Percentiles rank a stretch among this genome's conserved stretches.
phyloP scores from a whole-genome alignment of 2,329 filamentous ascomycete species.

The Hypoxylon sp. region DNA sequence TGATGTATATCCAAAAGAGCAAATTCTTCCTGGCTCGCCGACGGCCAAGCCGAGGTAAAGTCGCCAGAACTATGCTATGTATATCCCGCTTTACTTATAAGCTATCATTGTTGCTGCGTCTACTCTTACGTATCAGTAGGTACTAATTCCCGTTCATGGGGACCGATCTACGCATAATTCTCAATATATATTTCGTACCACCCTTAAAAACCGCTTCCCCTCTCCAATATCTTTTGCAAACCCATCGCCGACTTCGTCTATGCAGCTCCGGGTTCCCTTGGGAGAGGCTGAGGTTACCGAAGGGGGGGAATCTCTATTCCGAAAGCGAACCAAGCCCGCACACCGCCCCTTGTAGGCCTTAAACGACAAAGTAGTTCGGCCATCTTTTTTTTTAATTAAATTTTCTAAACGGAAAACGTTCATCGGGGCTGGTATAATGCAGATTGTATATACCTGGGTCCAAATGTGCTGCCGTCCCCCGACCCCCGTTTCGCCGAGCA shows the following conservation, averaged over 20 bases:
- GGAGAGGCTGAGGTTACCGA: not conserved
- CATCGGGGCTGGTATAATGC: conserved; percentile 13
- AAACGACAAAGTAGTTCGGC: not conserved
- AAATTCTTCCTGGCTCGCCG: conserved; percentile 16
- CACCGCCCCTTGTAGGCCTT: too few relatives aligned
- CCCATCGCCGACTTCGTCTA: conserved; percentile 11
- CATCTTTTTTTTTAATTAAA: too few relatives aligned
- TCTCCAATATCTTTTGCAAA: not conserved
- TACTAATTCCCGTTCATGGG: not conserved
- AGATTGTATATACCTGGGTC: conserved; percentile 4
- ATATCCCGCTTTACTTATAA: conserved; percentile 7
- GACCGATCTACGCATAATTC: not conserved
- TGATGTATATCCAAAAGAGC: conserved; percentile 6
- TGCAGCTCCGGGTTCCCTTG: not conserved
- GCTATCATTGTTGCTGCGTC: not conserved
- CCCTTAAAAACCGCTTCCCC: not conserved
- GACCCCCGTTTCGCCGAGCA: not conserved
- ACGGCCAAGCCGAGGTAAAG: conserved; percentile 12
- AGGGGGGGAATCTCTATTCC: not conserved
- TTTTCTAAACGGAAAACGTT: not conserved
- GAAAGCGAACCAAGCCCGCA: not conserved
- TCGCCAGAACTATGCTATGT: conserved; percentile 21
- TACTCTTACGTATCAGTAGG: conserved; percentile 5
- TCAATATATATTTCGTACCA: not conserved
- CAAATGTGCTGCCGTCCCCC: not conserved